A percentile compares a stretch with the other conserved stretches of the same genome.
Conservation (phyloP, 169 alveolate genomes). For the Theileria sp. region DNA sequence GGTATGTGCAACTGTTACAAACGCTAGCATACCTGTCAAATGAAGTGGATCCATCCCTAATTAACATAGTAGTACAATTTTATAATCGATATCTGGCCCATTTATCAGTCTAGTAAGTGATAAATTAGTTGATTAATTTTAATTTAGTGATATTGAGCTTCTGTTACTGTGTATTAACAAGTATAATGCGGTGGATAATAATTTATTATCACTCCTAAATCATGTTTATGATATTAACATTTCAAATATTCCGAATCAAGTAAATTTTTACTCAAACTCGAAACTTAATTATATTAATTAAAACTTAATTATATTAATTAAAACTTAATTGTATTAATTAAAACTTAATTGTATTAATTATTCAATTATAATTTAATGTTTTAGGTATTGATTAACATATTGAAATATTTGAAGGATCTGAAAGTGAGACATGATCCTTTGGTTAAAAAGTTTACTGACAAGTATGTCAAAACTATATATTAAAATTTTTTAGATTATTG, state of each 20-base stretch:
- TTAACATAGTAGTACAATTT: neutral
- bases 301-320: too few relatives aligned
- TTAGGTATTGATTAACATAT: constrained; percentile 20
- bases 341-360: neutral
- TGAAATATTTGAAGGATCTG: constrained; percentile 15
- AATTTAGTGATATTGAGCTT: neutral
- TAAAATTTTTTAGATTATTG: neutral
- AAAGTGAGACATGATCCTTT: constrained; percentile 41
- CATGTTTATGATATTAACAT: neutral
- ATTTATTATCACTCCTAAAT: neutral
- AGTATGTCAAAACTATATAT: neutral
- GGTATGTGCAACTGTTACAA: constrained; percentile 8
- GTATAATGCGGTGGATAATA: neutral
- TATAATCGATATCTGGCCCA: neutral
- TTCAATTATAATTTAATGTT: neutral
- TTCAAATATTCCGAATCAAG: neutral
- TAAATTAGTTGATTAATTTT: neutral
- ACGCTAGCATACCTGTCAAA: neutral
- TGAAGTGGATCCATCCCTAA: neutral
- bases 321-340: too few relatives aligned
- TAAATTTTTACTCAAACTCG: neutral
- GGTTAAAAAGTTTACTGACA: constrained; percentile 30
- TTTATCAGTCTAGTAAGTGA: constrained; percentile 1
- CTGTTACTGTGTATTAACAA: constrained; percentile 1
- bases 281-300: too few relatives aligned